phyloP scores from a whole-genome alignment of 768 basidiomycete genomes.

The Lactarius sp. region DNA sequence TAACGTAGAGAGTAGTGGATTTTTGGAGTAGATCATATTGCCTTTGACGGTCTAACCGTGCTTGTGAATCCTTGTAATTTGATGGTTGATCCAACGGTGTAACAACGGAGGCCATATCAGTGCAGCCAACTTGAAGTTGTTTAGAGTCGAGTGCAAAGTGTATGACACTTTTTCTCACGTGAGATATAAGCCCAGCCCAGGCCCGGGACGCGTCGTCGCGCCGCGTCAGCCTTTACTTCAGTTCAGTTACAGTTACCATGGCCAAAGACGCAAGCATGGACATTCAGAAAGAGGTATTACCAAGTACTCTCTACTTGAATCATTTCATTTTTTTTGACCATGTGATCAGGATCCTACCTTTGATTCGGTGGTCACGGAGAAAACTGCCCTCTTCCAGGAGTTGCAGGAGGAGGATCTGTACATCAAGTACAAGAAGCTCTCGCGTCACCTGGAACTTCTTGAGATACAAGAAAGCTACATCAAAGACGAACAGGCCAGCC shows the following conservation, averaged over 20 bases:
- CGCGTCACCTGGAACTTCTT: constrained; percentile 92
- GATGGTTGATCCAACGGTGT: constrained; percentile 86
- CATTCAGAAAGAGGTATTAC: constrained; percentile 64
- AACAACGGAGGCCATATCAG: constrained; percentile 56
- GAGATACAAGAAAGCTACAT: constrained; percentile 95
- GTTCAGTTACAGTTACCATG: constrained; percentile 43
- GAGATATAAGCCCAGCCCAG: background rate
- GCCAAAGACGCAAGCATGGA: constrained; percentile 82
- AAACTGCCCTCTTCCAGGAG: constrained; percentile 80
- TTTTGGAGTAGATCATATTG: constrained; percentile 79
- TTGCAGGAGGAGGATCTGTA: constrained; percentile 90
- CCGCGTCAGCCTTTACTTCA: constrained; percentile 22
- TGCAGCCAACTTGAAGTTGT: no score
- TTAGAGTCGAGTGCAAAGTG: no score
- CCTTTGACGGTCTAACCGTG: constrained; percentile 67
- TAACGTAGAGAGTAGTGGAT: constrained; percentile 87
- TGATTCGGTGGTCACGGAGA: constrained; percentile 82
- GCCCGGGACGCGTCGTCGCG: constrained; percentile 15
- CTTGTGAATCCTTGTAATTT: constrained; percentile 94
- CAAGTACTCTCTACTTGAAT: background rate
- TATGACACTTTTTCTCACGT: constrained; percentile 16
- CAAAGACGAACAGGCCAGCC: constrained; percentile 96
- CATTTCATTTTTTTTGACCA: background rate
- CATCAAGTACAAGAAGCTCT: constrained; percentile 94
- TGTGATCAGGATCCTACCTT: constrained; percentile 77